Evolutionary conservation across 768 basidiomycete species (phyloP).

Genomic region (Coprinopsis strossmayeri): DNA sequence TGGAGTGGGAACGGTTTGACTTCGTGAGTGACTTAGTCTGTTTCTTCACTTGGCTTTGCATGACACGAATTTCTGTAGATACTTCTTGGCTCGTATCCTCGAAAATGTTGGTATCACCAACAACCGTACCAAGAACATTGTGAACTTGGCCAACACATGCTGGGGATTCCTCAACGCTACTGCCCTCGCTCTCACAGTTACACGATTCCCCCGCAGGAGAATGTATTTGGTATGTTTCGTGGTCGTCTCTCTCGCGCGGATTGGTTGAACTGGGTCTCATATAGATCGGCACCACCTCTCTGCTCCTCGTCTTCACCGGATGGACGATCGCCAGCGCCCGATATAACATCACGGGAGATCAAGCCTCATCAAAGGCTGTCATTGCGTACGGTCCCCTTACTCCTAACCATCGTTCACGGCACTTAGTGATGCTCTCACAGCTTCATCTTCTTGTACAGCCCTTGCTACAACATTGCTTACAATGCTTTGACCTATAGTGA

Average conservation of each 20-base stretch:
- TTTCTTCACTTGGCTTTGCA: not conserved
- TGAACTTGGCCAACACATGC: conserved; percentile 47
- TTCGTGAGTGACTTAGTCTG: conserved; percentile 26
- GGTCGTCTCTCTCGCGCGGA: not conserved
- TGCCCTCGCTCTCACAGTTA: conserved; percentile 39
- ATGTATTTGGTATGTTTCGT: conserved; percentile 37
- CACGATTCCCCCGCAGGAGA: conserved; percentile 40
- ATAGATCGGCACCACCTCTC: conserved; percentile 38
- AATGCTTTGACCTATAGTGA: conserved; percentile 53
- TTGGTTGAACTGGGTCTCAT: not conserved
- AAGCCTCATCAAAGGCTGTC: conserved; percentile 41
- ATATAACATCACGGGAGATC: conserved; percentile 33
- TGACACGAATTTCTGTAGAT: conserved; percentile 21
- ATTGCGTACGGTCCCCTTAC: conserved; percentile 31
- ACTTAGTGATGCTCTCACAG: conserved; percentile 18
- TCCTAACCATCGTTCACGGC: not conserved
- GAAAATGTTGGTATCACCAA: conserved; percentile 45
- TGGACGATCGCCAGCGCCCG: conserved; percentile 51
- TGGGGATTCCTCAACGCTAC: conserved; percentile 54
- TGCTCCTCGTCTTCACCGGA: conserved; percentile 40
- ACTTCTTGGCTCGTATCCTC: conserved; percentile 49
- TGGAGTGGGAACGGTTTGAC: conserved; percentile 61
- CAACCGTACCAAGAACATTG: conserved; percentile 46
- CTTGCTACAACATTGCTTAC: conserved; percentile 48
- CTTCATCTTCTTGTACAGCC: conserved; percentile 52